Base-by-base conservation (phyloP, 306 rosid genomes). In the Pyrus pyrifolia region DNA sequence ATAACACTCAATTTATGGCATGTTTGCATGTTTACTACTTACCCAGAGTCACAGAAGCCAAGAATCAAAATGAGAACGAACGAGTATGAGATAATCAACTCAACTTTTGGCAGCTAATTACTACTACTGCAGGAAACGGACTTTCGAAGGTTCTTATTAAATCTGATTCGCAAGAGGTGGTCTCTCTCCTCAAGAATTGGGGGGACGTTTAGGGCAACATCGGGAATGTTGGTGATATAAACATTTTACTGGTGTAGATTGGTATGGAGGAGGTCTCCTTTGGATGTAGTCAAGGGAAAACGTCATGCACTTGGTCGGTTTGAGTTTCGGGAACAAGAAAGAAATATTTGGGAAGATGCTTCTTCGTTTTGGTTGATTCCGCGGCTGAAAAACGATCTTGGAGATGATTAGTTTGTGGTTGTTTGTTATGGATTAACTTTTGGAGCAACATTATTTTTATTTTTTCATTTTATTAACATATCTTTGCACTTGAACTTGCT, bases 401-500 rank as follows among this genome's bases (percentile, higher is more conserved):
- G 55, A 49, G 55, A 15, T 4, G 55, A 17, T 49, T 49, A 17
- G 55, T 49, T 49, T 49, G 6, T 49, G 55, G 21, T 49, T 15
- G 55, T 5, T 49, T 49, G 55, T 18, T 15, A 49, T 49, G 55
- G 55, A 49, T 49, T 49, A 2, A 49, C 21, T 49, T 17, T 17
- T 49, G 55, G 55, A 18, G 8, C 55, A 49, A 49, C 55, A 49
- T 18, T 5, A 15, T 49, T 49, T 49, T 49, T 49, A 49, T 49
- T 49, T 49, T 15, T 15, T 49, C 55, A 17, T 49, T 23, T 6
- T 25, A 4, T 22, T 22, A 11, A 8, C 13, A 60, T 23, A 60
- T 60, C 12, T 53, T 38, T 76, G 68, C 80, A 76, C 8, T 49
- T 76, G 68, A 73, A 76, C 21, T 6, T 68, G 17, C 45, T 4